A percentile compares a stretch with the other conserved stretches of the same genome.
Conservation (phyloP, 129 eudicot species). For the Helianthus annuus region DNA sequence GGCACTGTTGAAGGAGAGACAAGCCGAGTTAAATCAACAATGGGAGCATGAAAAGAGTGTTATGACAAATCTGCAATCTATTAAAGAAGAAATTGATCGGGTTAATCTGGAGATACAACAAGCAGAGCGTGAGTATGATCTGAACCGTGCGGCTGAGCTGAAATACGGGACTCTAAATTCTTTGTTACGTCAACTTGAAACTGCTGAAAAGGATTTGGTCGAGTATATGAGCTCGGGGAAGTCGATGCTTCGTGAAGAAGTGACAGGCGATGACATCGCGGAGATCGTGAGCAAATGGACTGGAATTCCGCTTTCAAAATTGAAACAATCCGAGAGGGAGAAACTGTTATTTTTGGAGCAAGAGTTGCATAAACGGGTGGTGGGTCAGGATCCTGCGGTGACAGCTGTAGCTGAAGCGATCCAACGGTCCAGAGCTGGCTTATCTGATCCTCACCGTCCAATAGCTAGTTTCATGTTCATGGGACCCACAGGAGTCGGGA, state of each 20-base stretch:
- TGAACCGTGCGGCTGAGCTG: constrained; percentile 97
- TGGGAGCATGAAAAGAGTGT: constrained; percentile 97
- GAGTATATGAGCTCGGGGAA: constrained; percentile 90
- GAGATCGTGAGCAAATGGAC: constrained; percentile 99
- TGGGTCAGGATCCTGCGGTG: constrained; percentile 96
- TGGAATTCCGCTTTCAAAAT: constrained; percentile 92
- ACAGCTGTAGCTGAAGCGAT: constrained; percentile 94
- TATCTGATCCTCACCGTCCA: constrained; percentile 97
- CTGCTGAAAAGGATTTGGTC: constrained; percentile 80
- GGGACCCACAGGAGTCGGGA: constrained; percentile 99
- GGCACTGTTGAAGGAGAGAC: constrained; percentile 71
- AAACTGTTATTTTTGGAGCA: constrained; percentile 75
- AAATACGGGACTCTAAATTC: constrained; percentile 91
- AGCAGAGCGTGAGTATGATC: constrained; percentile 97
- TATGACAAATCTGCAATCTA: constrained; percentile 88
- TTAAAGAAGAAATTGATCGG: constrained; percentile 98
- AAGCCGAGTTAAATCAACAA: constrained; percentile 73
- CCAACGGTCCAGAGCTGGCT: constrained; percentile 96
- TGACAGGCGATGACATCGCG: constrained; percentile 86
- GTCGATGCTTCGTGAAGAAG: constrained; percentile 99
- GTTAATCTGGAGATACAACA: constrained; percentile 97
- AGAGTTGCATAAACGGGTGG: constrained; percentile 87
- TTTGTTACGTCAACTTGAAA: constrained; percentile 78
- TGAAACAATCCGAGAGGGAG: constrained; percentile 89
- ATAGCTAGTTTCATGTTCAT: constrained; percentile 99